phyloP scores from a whole-genome alignment of 2,329 filamentous ascomycete genomes.

The Penicillium expansum region DNA sequence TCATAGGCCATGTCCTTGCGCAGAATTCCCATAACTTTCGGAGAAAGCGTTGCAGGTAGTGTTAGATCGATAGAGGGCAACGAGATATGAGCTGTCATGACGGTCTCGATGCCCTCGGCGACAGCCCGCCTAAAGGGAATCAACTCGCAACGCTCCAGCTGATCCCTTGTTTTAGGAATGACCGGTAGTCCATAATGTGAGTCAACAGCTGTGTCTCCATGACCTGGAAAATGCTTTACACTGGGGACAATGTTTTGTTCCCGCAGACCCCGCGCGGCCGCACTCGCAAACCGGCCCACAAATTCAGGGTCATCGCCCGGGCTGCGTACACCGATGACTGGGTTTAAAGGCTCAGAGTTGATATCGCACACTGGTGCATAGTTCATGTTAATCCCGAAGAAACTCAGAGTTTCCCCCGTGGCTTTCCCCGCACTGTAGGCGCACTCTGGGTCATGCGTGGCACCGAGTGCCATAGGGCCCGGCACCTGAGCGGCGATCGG shows the following conservation, averaged over 20 bases:
- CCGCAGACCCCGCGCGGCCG: conserved; percentile 38
- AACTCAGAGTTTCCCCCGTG: conserved; percentile 40
- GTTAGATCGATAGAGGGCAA: conserved; percentile 36
- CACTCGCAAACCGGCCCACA: conserved; percentile 44
- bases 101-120: conserved; percentile 42
- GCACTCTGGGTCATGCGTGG: conserved; percentile 37
- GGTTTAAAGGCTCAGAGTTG: conserved; percentile 46
- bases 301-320: conserved; percentile 43
- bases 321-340: conserved; percentile 46
- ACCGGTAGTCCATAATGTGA: conserved; percentile 45
- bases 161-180: conserved; percentile 37
- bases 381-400: conserved; percentile 48
- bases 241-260: conserved; percentile 43
- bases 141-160: conserved; percentile 43
- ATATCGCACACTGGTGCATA: conserved; percentile 47
- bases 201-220: conserved; percentile 46
- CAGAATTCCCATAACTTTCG: conserved; percentile 38
- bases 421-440: conserved; percentile 37
- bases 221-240: conserved; percentile 48
- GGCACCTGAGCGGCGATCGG: conserved; percentile 43
- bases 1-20: conserved; percentile 45
- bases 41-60: conserved; percentile 43
- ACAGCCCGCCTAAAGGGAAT: conserved; percentile 46
- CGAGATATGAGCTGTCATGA: conserved; percentile 49
- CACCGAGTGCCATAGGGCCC: conserved; percentile 46